Evolutionary conservation across 2,329 filamentous ascomycete species (phyloP).

Genomic region (Claviceps sp.): DNA sequence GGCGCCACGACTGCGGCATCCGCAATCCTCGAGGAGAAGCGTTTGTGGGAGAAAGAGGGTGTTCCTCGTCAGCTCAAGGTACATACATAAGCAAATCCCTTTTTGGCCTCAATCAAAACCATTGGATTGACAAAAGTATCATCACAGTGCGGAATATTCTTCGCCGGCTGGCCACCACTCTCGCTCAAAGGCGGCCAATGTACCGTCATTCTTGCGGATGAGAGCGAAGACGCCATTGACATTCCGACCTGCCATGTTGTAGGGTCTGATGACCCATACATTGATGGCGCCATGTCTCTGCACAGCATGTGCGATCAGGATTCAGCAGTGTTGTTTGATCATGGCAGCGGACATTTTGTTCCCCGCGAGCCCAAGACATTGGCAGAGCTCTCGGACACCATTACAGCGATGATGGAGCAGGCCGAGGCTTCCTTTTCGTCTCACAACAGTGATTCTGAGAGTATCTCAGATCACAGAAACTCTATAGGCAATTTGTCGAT

Average conservation of each 20-base stretch:
- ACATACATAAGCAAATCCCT: not conserved
- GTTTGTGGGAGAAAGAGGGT: slow-evolving; percentile 18
- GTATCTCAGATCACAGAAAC: not conserved
- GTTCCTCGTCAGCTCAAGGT: slow-evolving; percentile 23
- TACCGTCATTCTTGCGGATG: slow-evolving; percentile 33
- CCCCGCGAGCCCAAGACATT: slow-evolving; percentile 38
- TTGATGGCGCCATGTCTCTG: slow-evolving; percentile 45
- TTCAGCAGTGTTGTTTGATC: slow-evolving; percentile 47
- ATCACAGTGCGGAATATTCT: slow-evolving; percentile 33
- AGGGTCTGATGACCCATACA: slow-evolving; percentile 44
- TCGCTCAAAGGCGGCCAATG: slow-evolving; percentile 23
- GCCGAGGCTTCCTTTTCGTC: not conserved
- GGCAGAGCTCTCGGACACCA: slow-evolving; percentile 24
- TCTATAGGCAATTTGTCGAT: too few species aligned
- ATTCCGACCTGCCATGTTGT: slow-evolving; percentile 40
- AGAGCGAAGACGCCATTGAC: slow-evolving; percentile 34
- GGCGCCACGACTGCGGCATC: slow-evolving; percentile 43
- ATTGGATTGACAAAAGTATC: too few species aligned
- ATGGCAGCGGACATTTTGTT: slow-evolving; percentile 50
- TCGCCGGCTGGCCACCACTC: slow-evolving; percentile 40
- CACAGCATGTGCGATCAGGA: slow-evolving; percentile 50
- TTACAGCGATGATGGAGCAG: not conserved
- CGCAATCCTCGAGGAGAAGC: slow-evolving; percentile 36
- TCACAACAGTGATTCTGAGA: not conserved
- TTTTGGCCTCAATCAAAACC: too few species aligned